Percentiles rank a stretch among this genome's conserved stretches.
Evolutionary conservation across 305 asterid genomes (phyloP).

Genomic region (Fraxinus albicans): DNA sequence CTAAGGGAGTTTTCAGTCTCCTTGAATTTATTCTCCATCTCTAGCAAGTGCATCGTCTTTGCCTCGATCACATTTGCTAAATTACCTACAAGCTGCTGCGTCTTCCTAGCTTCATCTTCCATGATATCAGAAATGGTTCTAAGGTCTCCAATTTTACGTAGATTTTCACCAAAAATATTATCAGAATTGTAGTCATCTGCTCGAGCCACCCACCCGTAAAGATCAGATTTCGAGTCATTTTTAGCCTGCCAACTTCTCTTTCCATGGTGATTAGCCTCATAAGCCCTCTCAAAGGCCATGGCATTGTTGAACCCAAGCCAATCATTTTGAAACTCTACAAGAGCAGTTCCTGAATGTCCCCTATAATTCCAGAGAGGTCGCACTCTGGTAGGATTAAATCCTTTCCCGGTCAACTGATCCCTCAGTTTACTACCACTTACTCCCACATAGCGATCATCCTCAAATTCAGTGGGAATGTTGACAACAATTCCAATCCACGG

Average conservation of each 20-base stretch:
- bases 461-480: slow-evolving; percentile 49
- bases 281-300: slow-evolving; percentile 60
- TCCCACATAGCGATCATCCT: slow-evolving; percentile 56
- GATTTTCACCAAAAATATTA: slow-evolving; percentile 69
- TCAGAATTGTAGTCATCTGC: slow-evolving; percentile 72
- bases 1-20: slow-evolving; percentile 68
- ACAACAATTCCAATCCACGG: slow-evolving; percentile 72
- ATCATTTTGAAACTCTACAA: slow-evolving; percentile 67
- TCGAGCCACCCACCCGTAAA: slow-evolving; percentile 92
- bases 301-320: slow-evolving; percentile 74
- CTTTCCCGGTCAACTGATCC: slow-evolving; percentile 46
- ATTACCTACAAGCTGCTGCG: slow-evolving; percentile 60
- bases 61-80: slow-evolving; percentile 66
- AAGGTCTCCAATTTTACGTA: slow-evolving; percentile 83
- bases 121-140: slow-evolving; percentile 78
- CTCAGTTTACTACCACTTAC: slow-evolving; percentile 63
- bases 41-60: slow-evolving; percentile 60
- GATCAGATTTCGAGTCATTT: slow-evolving; percentile 39
- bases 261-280: slow-evolving; percentile 59
- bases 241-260: slow-evolving; percentile 55
- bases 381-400: slow-evolving; percentile 57
- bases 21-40: slow-evolving; percentile 61
- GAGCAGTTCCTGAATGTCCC: slow-evolving; percentile 72
- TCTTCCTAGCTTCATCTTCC: slow-evolving; percentile 81
- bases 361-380: slow-evolving; percentile 60